Evolutionary conservation across 495 filamentous ascomycete genomes (phyloP), one percentile per base, ranked within the genome.

Genomic region (Podospora fimiseda): DNA sequence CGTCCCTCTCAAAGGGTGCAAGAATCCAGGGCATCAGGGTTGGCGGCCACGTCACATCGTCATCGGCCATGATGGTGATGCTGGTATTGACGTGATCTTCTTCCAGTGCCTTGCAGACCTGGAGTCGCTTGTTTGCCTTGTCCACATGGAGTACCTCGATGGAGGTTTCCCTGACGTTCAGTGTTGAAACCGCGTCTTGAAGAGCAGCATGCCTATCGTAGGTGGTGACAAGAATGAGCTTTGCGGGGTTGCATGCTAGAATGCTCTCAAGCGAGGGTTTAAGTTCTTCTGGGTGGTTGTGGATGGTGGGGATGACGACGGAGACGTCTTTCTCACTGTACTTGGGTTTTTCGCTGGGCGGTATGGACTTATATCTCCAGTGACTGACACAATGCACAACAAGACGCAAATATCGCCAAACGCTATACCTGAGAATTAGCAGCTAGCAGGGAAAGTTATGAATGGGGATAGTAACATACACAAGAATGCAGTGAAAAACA

Each of bases 31-130:
- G 81, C 24, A 91, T 77, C 38, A 91, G 78, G 3, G 81, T 87
- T 2, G 69, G 67, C 1, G 88, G 89, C 87, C 89, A 92, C 56
- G 80, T 84, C 47, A 95, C 89, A 64, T 95, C 89, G 70, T 93
- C 89, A 63, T 95, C 89, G 20, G 87, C 87, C 63, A 95, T 85
- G 45, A 95, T 70, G 11, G 85, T 91, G 57, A 93, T 85, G 11
- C 78, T 64, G 0, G 88, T 91, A 44, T 64, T 69, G 24, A 93
- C 86, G 53, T 86, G 79, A 18, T 68, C 62, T 22, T 60, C 63
- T 20, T 88, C 87, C 43, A 95, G 85, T 1, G 87, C 88, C 52
- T 81, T 77, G 52, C 85, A 86, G 69, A 95, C 88, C 68, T 95
- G 89, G 24, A 84, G 81, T 14, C 89, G 82, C 69, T 95, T 94